Conservation (phyloP, 495 filamentous ascomycete genomes). For the Penicillium egyptiacum region DNA sequence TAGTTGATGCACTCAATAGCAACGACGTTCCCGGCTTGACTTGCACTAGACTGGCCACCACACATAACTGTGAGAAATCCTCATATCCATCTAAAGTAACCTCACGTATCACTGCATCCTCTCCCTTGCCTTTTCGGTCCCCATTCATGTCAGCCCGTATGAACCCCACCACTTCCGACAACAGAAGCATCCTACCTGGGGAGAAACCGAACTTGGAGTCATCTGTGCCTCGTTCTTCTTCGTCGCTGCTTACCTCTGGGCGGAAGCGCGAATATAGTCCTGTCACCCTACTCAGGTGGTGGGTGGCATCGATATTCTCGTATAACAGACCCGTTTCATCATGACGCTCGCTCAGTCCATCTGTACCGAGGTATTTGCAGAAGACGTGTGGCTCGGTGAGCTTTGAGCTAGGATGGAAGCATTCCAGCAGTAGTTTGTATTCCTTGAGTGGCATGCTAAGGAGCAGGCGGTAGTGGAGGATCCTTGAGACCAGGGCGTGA, state of each 20-base stretch:
- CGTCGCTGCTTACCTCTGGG: conserved; percentile 49
- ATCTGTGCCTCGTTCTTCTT: conserved; percentile 28
- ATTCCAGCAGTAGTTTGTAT: conserved; percentile 70
- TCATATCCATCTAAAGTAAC: conserved; percentile 66
- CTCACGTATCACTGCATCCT: conserved; percentile 43
- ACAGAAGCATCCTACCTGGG: conserved; percentile 20
- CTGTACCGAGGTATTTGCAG: conserved; percentile 66
- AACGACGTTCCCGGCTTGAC: conserved; percentile 54
- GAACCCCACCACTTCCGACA: conserved; percentile 27
- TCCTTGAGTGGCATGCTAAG: conserved; percentile 55
- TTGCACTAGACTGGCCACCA: conserved; percentile 67
- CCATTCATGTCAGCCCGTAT: conserved; percentile 38
- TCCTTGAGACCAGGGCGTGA: conserved; percentile 63
- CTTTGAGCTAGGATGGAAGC: conserved; percentile 71
- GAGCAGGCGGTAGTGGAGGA: conserved; percentile 65
- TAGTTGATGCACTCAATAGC: conserved; percentile 58
- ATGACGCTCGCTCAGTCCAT: conserved; percentile 43
- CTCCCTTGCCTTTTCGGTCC: not conserved
- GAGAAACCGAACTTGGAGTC: conserved; percentile 15
- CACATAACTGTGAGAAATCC: conserved; percentile 69
- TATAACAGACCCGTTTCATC: conserved; percentile 44
- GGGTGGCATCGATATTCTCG: conserved; percentile 29
- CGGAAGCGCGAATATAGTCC: conserved; percentile 60
- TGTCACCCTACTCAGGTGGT: conserved; percentile 38
- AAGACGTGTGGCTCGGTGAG: conserved; percentile 65